Evolutionary conservation across 179 eudicot species (phyloP).

Genomic region (Nepenthes alata): DNA sequence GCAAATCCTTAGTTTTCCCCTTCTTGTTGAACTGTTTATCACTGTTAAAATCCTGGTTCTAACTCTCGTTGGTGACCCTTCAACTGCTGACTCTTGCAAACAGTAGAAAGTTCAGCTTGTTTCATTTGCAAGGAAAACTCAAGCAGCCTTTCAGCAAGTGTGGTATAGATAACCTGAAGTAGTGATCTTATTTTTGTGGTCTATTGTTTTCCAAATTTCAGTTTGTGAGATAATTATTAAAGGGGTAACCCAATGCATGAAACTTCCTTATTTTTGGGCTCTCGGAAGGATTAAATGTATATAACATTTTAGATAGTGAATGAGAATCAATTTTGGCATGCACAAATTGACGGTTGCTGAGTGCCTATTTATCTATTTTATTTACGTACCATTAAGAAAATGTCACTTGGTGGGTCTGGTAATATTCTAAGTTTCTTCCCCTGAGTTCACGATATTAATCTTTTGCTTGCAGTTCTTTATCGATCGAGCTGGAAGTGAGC

Average conservation of each 20-base stretch:
- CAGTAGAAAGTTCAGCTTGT: conserved; percentile 48
- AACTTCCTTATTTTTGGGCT: too few relatives aligned
- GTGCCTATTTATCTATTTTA: neutral
- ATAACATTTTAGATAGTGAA: too few relatives aligned
- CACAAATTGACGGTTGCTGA: neutral
- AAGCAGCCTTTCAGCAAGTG: conserved; percentile 45
- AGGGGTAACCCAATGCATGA: too few relatives aligned
- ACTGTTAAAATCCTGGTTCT: neutral
- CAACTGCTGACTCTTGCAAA: conserved; percentile 18
- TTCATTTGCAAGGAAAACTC: conserved; percentile 38
- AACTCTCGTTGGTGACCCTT: neutral
- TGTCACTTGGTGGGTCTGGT: too few relatives aligned
- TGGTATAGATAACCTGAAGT: conserved; percentile 25
- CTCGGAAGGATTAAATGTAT: too few relatives aligned
- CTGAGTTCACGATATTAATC: neutral
- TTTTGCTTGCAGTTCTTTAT: conserved; percentile 37
- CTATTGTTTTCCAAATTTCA: neutral
- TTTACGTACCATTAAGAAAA: too few relatives aligned
- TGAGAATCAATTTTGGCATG: too few relatives aligned
- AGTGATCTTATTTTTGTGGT: neutral
- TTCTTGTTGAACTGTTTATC: neutral
- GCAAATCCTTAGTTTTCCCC: conserved; percentile 15
- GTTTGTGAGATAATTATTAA: too few relatives aligned
- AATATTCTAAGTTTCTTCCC: too few relatives aligned
- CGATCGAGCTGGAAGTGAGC: conserved; percentile 64